phyloP scores from a whole-genome alignment of 176 grass and related monocot species.

The Secale cereale region DNA sequence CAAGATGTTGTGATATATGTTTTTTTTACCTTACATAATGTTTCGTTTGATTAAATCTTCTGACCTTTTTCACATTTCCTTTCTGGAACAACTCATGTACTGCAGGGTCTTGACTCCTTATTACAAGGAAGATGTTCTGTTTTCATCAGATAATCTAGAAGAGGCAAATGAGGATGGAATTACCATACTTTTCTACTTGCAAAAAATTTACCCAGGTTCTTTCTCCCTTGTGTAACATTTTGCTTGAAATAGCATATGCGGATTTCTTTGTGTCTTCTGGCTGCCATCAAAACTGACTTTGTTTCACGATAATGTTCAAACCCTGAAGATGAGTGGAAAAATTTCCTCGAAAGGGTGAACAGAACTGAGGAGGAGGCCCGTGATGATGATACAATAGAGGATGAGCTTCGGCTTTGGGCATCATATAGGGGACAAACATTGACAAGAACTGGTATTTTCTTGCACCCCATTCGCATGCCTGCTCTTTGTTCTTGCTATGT shows the following conservation, averaged over 20 bases:
- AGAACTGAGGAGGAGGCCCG: conserved; percentile 66
- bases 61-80: not conserved
- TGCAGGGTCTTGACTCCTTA: conserved; percentile 93
- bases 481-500: not conserved
- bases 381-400: conserved; percentile 60
- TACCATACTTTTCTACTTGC: conserved; percentile 96
- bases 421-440: conserved; percentile 95
- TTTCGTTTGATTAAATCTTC: conserved; percentile 10
- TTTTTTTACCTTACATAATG: not conserved
- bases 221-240: not conserved
- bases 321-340: conserved; percentile 84
- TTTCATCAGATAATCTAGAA: conserved; percentile 67
- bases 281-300: conserved; percentile 16
- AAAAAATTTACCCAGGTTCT: conserved; percentile 98
- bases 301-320: conserved; percentile 19
- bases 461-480: not conserved
- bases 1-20: not conserved
- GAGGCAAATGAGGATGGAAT: conserved; percentile 94
- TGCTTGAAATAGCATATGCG: conserved; percentile 12
- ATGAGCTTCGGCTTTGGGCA: conserved; percentile 90
- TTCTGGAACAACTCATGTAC: conserved; percentile 25
- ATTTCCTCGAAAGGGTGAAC: conserved; percentile 70
- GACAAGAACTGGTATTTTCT: conserved; percentile 72
- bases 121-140: conserved; percentile 96
- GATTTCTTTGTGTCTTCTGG: not conserved